These are phyloP conservation scores for Mycena rebaudengoi DNA, from an alignment of 768 basidiomycete genomes.

Conservation along the genomic window DNA sequence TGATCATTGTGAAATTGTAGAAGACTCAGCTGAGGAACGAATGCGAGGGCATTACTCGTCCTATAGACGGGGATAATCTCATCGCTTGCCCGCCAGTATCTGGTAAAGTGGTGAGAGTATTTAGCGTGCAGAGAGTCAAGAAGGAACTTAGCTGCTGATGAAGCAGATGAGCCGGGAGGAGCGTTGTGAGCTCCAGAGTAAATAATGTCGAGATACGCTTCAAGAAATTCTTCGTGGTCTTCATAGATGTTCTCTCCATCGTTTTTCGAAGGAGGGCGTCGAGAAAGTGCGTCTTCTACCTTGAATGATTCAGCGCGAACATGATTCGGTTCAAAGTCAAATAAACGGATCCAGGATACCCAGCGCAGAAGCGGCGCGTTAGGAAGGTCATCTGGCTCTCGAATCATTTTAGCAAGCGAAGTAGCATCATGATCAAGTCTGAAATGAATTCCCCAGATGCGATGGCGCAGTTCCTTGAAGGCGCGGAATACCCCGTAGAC, in stretches of 20 bases:
- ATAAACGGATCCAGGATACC: constrained; percentile 41
- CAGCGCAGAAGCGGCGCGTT: too few relatives aligned
- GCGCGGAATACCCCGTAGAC: constrained; percentile 45
- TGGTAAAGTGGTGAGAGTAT: background rate
- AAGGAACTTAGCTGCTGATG: background rate
- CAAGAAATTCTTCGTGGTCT: constrained; percentile 39
- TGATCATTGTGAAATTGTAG: background rate
- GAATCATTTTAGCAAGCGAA: too few relatives aligned
- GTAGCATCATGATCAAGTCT: too few relatives aligned
- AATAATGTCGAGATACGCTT: constrained; percentile 29
- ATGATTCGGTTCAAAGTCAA: constrained; percentile 26
- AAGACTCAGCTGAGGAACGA: background rate
- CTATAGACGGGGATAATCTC: background rate
- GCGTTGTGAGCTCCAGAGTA: background rate
- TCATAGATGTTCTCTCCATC: constrained; percentile 25
- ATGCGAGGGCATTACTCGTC: background rate
- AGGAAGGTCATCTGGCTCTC: too few relatives aligned
- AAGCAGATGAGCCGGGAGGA: background rate
- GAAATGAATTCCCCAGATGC: too few relatives aligned
- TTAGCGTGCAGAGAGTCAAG: background rate
- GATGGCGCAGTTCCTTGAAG: constrained; percentile 36
- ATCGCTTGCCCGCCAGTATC: background rate
- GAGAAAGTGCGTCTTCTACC: constrained; percentile 43
- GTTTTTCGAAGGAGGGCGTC: constrained; percentile 9
- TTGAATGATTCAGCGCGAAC: background rate